These are phyloP conservation scores for Zygosaccharomyces lentus DNA, from an alignment of 805 yeast species.

Conservation along the genomic window DNA sequence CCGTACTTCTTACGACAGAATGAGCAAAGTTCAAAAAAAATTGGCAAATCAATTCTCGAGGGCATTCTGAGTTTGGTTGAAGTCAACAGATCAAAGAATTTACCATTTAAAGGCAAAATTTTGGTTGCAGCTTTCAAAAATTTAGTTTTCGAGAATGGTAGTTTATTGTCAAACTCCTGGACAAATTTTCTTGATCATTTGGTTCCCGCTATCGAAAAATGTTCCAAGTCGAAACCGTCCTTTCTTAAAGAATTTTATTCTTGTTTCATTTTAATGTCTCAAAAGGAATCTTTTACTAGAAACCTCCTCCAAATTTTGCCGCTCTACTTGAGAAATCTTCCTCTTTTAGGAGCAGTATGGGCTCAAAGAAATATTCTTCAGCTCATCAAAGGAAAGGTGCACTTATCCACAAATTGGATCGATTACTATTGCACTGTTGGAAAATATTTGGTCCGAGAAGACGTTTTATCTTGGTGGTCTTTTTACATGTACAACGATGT, in stretches of 20 bases:
- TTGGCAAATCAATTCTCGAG: conserved; percentile 11
- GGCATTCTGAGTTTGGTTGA: conserved; percentile 13
- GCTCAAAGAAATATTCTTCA: conserved; percentile 23
- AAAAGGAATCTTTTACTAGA: conserved; percentile 2
- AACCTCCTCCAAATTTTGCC: conserved; percentile 6
- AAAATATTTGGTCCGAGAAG: conserved; percentile 18
- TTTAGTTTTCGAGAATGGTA: conserved; percentile 6
- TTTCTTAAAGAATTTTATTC: conserved; percentile 17
- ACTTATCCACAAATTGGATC: conserved; percentile 17
- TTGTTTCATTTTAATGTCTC: conserved; percentile 11
- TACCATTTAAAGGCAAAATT: conserved; percentile 16
- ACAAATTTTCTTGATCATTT: conserved; percentile 12
- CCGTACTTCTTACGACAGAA: conserved; percentile 5
- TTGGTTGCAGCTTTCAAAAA: conserved; percentile 6
- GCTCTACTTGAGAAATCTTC: conserved; percentile 14
- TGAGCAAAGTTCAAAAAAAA: background rate
- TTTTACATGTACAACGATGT: conserved; percentile 26
- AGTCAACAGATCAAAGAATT: conserved; percentile 11
- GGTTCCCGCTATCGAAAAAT: conserved; percentile 2
- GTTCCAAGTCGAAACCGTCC: conserved; percentile 6
- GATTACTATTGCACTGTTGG: conserved; percentile 27
- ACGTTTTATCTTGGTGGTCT: conserved; percentile 32
- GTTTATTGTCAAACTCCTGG: conserved; percentile 11
- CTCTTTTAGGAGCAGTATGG: conserved; percentile 20
- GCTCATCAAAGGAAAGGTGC: conserved; percentile 15